These are phyloP conservation scores for Trifolium pratense DNA, from an alignment of 306 rosid species.

Conservation along the genomic window DNA sequence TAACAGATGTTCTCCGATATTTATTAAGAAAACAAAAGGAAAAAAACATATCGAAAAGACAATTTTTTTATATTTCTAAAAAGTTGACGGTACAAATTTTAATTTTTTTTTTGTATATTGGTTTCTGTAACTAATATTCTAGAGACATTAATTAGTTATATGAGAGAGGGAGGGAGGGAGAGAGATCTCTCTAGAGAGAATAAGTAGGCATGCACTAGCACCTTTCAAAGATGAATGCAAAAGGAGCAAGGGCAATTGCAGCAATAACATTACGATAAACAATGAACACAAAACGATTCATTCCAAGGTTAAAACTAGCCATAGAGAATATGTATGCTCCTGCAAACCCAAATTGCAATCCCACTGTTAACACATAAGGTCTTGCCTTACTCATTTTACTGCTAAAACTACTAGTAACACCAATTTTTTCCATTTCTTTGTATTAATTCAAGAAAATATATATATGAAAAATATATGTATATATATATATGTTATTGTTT, in stretches of 20 bases:
- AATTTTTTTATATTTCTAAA: too few species aligned
- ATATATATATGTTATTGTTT: background rate
- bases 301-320: conserved; percentile 63
- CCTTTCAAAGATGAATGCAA: conserved; percentile 72
- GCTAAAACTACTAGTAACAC: conserved; percentile 1
- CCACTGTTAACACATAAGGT: conserved; percentile 63
- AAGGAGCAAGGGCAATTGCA: conserved; percentile 64
- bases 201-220: conserved; percentile 27
- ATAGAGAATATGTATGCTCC: conserved; percentile 60
- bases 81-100: too few species aligned
- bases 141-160: too few species aligned
- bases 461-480: background rate
- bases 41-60: too few species aligned
- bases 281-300: conserved; percentile 67
- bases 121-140: too few species aligned
- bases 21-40: too few species aligned
- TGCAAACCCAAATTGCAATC: conserved; percentile 66
- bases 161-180: too few species aligned
- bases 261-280: conserved; percentile 71
- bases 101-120: too few species aligned
- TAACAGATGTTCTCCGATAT: too few species aligned
- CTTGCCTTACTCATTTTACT: conserved; percentile 47
- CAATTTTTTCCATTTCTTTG: conserved; percentile 30
- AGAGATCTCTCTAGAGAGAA: too few species aligned
- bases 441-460: background rate